A percentile compares a stretch with the other conserved stretches of the same genome.
Conservation (phyloP, 208 protist genomes). For the Phytomonas serpens region DNA sequence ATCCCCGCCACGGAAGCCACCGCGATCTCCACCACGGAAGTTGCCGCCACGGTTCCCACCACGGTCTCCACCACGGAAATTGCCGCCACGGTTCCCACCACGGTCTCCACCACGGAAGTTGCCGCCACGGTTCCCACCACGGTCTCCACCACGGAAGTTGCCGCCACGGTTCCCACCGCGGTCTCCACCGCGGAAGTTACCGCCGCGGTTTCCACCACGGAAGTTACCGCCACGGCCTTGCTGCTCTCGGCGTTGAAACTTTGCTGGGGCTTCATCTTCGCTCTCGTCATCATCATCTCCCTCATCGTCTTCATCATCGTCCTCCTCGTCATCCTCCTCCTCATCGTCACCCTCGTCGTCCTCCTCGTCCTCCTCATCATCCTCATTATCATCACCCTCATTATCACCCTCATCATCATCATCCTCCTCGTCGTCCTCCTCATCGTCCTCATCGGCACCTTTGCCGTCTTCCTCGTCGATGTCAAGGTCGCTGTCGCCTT, state of each 20-base stretch:
- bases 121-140: conserved; percentile 28
- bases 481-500: conserved; percentile 23
- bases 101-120: conserved; percentile 33
- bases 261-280: conserved; percentile 49
- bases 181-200: conserved; percentile 23
- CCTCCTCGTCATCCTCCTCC: conserved; percentile 27
- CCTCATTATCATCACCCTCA: conserved; percentile 19
- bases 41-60: conserved; percentile 42
- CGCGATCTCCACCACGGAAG: conserved; percentile 52
- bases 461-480: conserved; percentile 23
- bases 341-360: conserved; percentile 27
- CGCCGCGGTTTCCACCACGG: conserved; percentile 27
- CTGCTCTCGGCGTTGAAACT: conserved; percentile 69
- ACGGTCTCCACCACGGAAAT: conserved; percentile 47
- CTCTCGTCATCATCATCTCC: conserved; percentile 58
- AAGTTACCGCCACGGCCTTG: conserved; percentile 21
- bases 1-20: conserved; percentile 36
- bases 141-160: conserved; percentile 20
- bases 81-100: conserved; percentile 27
- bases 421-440: conserved; percentile 20
- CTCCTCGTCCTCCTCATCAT: conserved; percentile 29
- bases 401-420: conserved; percentile 19
- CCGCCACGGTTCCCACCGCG: conserved; percentile 33
- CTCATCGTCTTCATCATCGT: conserved; percentile 50
- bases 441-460: conserved; percentile 10